phyloP scores from a whole-genome alignment of 2,329 filamentous ascomycete species.

The Xylariales sp. region DNA sequence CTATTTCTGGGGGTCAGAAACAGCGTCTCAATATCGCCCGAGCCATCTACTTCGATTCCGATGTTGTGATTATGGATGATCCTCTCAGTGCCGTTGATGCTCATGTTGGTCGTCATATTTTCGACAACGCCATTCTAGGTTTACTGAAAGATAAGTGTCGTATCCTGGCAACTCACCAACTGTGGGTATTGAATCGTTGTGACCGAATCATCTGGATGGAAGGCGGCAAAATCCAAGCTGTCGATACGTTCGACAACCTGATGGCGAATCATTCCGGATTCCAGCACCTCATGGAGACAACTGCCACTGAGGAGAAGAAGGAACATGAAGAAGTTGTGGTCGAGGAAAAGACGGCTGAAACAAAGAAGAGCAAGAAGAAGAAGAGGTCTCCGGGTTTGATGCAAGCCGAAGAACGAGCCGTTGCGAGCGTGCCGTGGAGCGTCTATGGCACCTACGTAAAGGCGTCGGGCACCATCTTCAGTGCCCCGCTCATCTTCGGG shows the following conservation, averaged over 20 bases:
- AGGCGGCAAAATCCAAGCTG: conserved; percentile 73
- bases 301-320: conserved; percentile 65
- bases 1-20: conserved; percentile 91
- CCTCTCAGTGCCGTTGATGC: conserved; percentile 66
- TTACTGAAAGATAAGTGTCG: conserved; percentile 85
- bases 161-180: conserved; percentile 89
- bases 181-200: conserved; percentile 86
- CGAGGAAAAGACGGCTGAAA: conserved; percentile 40
- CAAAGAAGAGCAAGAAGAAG: conserved; percentile 44
- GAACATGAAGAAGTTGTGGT: conserved; percentile 47
- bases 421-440: conserved; percentile 72
- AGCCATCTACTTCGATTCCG: conserved; percentile 65
- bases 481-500: conserved; percentile 59
- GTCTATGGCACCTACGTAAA: conserved; percentile 76
- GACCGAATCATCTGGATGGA: conserved; percentile 95
- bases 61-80: conserved; percentile 67
- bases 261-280: conserved; percentile 78
- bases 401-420: conserved; percentile 65
- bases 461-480: conserved; percentile 68
- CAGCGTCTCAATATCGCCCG: conserved; percentile 92
- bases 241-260: conserved; percentile 86
- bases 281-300: conserved; percentile 79
- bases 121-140: conserved; percentile 90
- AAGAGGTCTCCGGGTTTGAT: conserved; percentile 62
- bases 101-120: conserved; percentile 71